Conservation (phyloP, 2,329 filamentous ascomycete species). For the Juglanconis juglandina region DNA sequence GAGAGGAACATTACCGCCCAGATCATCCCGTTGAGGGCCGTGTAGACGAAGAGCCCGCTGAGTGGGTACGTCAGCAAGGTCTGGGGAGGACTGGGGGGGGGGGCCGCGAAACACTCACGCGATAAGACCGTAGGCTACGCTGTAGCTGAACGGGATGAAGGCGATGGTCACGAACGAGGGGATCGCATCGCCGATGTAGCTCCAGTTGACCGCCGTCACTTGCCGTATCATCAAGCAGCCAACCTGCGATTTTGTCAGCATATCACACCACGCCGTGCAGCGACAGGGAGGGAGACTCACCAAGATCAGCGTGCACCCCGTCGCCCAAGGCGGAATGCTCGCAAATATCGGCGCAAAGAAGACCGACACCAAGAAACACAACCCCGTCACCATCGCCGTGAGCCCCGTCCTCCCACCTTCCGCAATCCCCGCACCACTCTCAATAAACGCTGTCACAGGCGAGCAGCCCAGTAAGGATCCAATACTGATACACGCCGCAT, state of each 20-base stretch:
- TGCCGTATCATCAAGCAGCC: conserved; percentile 77
- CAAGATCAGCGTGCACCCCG: conserved; percentile 76
- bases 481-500: conserved; percentile 69
- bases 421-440: conserved; percentile 85
- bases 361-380: conserved; percentile 82
- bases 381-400: conserved; percentile 72
- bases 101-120: conserved; percentile 45
- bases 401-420: conserved; percentile 83
- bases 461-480: conserved; percentile 72
- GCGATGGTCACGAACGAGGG: conserved; percentile 73
- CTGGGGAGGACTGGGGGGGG: no score
- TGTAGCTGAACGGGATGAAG: conserved; percentile 76
- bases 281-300: conserved; percentile 33
- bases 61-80: neutral
- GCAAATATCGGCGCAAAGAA: conserved; percentile 92
- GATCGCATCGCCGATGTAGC: conserved; percentile 70
- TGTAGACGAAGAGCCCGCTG: conserved; percentile 53
- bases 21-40: conserved; percentile 47
- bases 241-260: conserved; percentile 34
- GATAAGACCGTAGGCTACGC: conserved; percentile 73
- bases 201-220: conserved; percentile 72
- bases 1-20: conserved; percentile 43
- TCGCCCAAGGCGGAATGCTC: conserved; percentile 85
- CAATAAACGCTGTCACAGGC: conserved; percentile 82
- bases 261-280: conserved; percentile 5